These are phyloP conservation scores for Paraphoma chrysanthemicola DNA, from an alignment of 2,329 filamentous ascomycete species.

Conservation along the genomic window DNA sequence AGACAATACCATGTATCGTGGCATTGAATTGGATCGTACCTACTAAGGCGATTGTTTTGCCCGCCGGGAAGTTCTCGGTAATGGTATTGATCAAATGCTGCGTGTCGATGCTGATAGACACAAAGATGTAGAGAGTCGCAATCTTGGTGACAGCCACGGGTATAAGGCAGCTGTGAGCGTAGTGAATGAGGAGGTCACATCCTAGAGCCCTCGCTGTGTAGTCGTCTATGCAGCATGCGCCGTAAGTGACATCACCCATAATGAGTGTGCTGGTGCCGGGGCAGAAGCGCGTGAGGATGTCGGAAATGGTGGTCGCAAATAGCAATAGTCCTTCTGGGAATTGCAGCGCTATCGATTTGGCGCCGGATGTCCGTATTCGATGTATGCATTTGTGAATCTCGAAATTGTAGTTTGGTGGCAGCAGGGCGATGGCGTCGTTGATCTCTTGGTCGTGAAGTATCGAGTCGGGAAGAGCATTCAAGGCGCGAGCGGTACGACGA, in stretches of 20 bases:
- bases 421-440: conserved; percentile 82
- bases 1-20: conserved; percentile 85
- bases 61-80: conserved; percentile 83
- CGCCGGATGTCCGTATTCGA: conserved; percentile 79
- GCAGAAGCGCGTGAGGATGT: conserved; percentile 94
- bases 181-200: conserved; percentile 94
- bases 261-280: conserved; percentile 90
- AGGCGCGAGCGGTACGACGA: conserved; percentile 75
- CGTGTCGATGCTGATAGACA: conserved; percentile 95
- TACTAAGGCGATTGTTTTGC: conserved; percentile 89
- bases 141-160: conserved; percentile 97
- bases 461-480: conserved; percentile 89
- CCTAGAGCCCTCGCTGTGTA: conserved; percentile 94
- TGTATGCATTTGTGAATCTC: conserved; percentile 99
- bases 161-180: conserved; percentile 95
- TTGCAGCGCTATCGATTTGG: conserved; percentile 89
- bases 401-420: conserved; percentile 97
- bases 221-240: conserved; percentile 98
- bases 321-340: conserved; percentile 95
- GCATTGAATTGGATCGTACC: conserved; percentile 99
- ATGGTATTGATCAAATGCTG: conserved; percentile 85
- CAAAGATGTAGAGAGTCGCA: conserved; percentile 96
- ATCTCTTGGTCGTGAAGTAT: conserved; percentile 86
- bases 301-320: conserved; percentile 96
- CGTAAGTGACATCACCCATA: conserved; percentile 99